Evolutionary conservation across 108 stramenopile genomes (phyloP), one percentile per base, ranked within the genome.

Genomic region (Epipyxis sp.): DNA sequence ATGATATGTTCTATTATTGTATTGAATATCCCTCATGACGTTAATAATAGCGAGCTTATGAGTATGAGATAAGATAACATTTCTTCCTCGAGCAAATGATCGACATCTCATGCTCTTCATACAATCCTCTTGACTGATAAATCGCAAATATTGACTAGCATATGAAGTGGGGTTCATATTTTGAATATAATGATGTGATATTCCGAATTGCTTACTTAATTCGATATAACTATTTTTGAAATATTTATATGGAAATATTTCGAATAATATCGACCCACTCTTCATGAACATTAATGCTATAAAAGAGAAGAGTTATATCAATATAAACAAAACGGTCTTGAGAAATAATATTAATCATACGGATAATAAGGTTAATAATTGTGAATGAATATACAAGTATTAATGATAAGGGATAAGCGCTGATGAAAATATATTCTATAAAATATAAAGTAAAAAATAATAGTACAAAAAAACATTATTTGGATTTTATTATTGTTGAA

Each of bases 61-160:
- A n/a, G n/a, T n/a, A n/a, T n/a, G n/a, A n/a, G n/a, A n/a, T n/a
- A 50, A 50, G 46, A 50, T 50, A 6, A 50, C 46, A 50, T 50
- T 20, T 50, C 20, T 6, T 50, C 20, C 13, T 50, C 46, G 6
- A 50, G 46, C 46, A 6, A 50, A 6, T 13, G 46, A 50, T 13
- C 46, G 46, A 50, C 46, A 50, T 13, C 46, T 6, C 6, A 50
- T 50, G 46, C 20, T 50, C 20, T 6, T 20, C 46, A 50, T 50
- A 20, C 46, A 50, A 20, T 50, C 46, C 6, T 20, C 46, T 6
- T 20, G 20, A 13, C 20, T 20, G 13, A 50, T 20, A 50, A 20
- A 50, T 50, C 13, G 20, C 46, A 13, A 50, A 6, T 20, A 50
- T 20, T 50, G 20, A 6, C 20, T 50, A 6, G 13, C 46, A 20